Conservation (phyloP, 148 eudicot genomes). For the Cornus florida region DNA sequence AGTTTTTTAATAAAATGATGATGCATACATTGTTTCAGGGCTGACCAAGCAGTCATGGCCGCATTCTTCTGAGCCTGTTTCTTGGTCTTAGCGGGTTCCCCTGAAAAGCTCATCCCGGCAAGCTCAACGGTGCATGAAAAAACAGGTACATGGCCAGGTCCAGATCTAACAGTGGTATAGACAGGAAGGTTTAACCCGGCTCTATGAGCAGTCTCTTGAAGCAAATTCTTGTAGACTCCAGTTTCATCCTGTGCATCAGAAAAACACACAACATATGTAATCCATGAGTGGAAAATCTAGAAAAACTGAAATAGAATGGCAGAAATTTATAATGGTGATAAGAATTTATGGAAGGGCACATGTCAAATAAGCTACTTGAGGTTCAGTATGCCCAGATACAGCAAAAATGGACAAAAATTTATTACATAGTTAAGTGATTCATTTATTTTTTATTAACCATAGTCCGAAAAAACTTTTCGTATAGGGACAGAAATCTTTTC, state of each 20-base stretch:
- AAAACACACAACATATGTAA: too few species aligned
- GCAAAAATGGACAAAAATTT: not conserved
- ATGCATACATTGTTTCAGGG: conserved; percentile 55
- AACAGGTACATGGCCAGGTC: conserved; percentile 60
- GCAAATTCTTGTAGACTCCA: conserved; percentile 61
- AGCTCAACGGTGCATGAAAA: conserved; percentile 57
- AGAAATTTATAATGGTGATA: not conserved
- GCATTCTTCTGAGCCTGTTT: conserved; percentile 71
- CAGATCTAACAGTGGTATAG: conserved; percentile 49
- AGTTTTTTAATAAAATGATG: not conserved
- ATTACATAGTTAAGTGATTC: too few species aligned
- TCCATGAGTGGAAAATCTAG: not conserved
- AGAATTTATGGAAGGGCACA: not conserved
- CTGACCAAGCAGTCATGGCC: conserved; percentile 56
- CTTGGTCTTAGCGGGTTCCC: conserved; percentile 53
- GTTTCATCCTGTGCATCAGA: conserved; percentile 50
- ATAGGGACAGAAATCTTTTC: too few species aligned
- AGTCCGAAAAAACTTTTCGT: too few species aligned
- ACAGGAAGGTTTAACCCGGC: conserved; percentile 54
- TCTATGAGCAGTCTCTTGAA: conserved; percentile 67
- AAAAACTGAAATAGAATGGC: not conserved
- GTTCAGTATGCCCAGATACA: not conserved
- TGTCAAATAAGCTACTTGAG: not conserved
- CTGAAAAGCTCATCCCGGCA: conserved; percentile 47
- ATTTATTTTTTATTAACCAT: too few species aligned